Evolutionary conservation across 768 basidiomycete genomes (phyloP), one percentile per base, ranked within the genome.

Genomic region (Jaapia argillacea): DNA sequence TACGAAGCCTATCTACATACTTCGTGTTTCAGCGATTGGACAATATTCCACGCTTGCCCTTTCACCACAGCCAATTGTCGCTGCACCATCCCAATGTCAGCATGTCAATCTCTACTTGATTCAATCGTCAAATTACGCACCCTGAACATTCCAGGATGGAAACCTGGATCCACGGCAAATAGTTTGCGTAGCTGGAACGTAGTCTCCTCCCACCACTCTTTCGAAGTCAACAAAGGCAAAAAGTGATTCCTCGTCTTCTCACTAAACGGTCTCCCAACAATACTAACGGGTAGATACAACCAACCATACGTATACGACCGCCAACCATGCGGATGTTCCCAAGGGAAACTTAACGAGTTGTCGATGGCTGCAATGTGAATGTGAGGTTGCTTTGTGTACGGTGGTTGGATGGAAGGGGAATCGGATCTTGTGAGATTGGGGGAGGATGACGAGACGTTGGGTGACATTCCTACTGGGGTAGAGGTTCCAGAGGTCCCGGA

Each of bases 331-430:
- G 91, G 91, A 52, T 93, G 89, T 54, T 90, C 83, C 50, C 92
- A 87, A 21, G 91, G 91, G 54, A 91, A 94, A 2, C 87, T 86
- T 27, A 94, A 73, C 0, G 87, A 91, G 59, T 93, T 93, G 56
- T 93, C 91, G 48, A 94, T 94, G 6, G 90, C 90, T 36, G 90
- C 89, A 45, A 92, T 85, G 55, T 91, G 89, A 35, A 92, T 79
- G 56, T 92, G 89, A 2, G 88, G 85, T 47, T 70, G 71, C 41
- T 75, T 72, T 35, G 68, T 75, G 54, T 79, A 84, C 20, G 58
- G 51, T 14, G n/a, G 10, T 33, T 35, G 21, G n/a, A 23, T 25
- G 48, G 27, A 21, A 48, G 51, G n/a, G 45, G 37, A 28, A 41
- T 41, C 36, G 20, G 48, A 39, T 33, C 39, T 53, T 40, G 44